Conservation (phyloP, 2,329 filamentous ascomycete species). For the Ophiocordyceps camponoti-leonardi region DNA sequence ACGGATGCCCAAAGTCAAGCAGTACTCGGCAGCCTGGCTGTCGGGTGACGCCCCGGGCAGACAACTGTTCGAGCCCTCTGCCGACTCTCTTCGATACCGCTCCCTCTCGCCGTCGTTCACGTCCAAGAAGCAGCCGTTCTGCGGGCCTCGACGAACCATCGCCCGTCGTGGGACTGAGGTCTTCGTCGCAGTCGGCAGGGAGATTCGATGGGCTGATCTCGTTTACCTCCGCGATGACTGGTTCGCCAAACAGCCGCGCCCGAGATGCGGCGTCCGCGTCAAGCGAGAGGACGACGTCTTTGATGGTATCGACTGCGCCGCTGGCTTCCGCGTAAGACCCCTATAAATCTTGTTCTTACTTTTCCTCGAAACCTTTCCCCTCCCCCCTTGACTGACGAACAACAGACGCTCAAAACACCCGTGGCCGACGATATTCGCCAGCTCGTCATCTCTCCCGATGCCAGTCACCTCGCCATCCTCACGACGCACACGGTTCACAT, state of each 20-base stretch:
- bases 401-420: conserved; percentile 56
- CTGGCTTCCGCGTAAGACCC: conserved; percentile 16
- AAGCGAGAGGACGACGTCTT: conserved; percentile 25
- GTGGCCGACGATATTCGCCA: conserved; percentile 73
- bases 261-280: conserved; percentile 18
- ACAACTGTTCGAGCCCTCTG: conserved; percentile 49
- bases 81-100: conserved; percentile 20
- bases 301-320: conserved; percentile 6
- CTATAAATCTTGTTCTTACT: background rate
- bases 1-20: conserved; percentile 69
- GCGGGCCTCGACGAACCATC: conserved; percentile 47
- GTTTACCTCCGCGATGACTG: conserved; percentile 53
- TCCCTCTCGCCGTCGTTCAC: conserved; percentile 19
- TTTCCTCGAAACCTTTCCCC: too few species aligned
- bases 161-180: conserved; percentile 72
- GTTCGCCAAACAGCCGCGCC: conserved; percentile 12
- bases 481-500: conserved; percentile 82
- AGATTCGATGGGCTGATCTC: conserved; percentile 84
- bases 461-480: conserved; percentile 67
- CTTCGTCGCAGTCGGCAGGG: conserved; percentile 74
- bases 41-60: conserved; percentile 60
- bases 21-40: conserved; percentile 79
- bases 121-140: conserved; percentile 23
- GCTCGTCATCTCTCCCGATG: conserved; percentile 66
- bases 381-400: background rate